phyloP scores from a whole-genome alignment of 768 basidiomycete species.

The Xerocomellus amylosporus region DNA sequence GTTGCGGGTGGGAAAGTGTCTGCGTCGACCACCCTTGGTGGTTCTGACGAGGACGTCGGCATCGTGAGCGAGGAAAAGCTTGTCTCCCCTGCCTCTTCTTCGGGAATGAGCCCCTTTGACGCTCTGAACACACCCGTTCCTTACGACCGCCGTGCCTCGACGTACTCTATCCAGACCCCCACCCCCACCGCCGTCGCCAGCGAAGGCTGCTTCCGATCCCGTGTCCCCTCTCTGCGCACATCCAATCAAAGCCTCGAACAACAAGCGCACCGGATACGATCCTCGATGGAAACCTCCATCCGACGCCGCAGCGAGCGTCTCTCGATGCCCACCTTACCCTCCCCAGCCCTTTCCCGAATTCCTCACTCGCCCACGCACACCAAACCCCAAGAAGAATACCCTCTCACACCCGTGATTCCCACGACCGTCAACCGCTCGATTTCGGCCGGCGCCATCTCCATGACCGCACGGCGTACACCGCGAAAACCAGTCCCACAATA shows the following conservation, averaged over 20 bases:
- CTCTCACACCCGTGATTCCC: conserved; percentile 23
- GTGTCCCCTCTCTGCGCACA: conserved; percentile 3
- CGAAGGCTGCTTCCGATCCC: conserved; percentile 10
- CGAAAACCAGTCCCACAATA: conserved; percentile 61
- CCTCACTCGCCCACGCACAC: conserved; percentile 15
- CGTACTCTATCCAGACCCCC: conserved; percentile 16
- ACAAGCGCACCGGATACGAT: conserved; percentile 32
- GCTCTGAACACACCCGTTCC: conserved; percentile 15
- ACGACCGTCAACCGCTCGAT: conserved; percentile 28
- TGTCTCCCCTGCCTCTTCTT: conserved; percentile 14
- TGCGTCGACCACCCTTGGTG: conserved; percentile 13
- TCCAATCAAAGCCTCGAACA: conserved; percentile 26
- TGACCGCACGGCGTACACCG: conserved; percentile 33
- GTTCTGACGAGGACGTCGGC: conserved; percentile 22
- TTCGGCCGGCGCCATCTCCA: conserved; percentile 25
- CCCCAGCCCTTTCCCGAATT: conserved; percentile 12
- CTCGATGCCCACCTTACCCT: conserved; percentile 29
- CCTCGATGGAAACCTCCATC: conserved; percentile 29
- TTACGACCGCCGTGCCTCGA: conserved; percentile 19
- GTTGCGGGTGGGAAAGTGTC: conserved; percentile 15
- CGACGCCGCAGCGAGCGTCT: conserved; percentile 28
- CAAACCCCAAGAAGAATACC: conserved; percentile 29
- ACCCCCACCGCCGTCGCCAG: background rate
- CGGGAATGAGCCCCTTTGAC: conserved; percentile 20
- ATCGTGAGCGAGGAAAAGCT: conserved; percentile 24